Base-by-base conservation (phyloP, 441 rosid species). In the Syzygium malaccense region DNA sequence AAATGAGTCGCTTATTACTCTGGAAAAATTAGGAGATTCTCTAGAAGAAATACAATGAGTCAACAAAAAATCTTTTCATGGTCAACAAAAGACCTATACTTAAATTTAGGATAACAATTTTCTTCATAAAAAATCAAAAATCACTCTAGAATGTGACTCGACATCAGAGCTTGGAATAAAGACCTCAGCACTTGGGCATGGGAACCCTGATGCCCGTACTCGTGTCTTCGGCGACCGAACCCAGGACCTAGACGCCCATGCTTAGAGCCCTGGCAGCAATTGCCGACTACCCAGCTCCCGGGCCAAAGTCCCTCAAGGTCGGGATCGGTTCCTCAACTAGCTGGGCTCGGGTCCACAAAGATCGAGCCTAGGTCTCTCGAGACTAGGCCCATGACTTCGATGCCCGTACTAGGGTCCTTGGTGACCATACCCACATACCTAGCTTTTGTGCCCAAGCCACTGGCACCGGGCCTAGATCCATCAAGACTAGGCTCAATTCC, bases 141-240 rank as follows among this genome's bases (percentile, higher is more conserved):
- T n/a, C 23, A 64, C 14, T 64, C 7, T 7, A 30, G 20, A 64
- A 64, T 64, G 30, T 64, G 37, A 30, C 23, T 8, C 30, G 37
- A 64, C 23, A 64, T 64, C 0, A 8, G 23, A 64, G 23, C 30
- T 64, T 30, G 41, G 41, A 64, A 30, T 1, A 64, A 64, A 64
- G 30, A 30, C 37, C 75, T 30, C 23, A 0, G 17, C 1, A 20
- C 37, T 64, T 64, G 12, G 30, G 75, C 75, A 64, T 0, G 1
- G 1, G 6, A 30, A 30, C 75, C 20, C 8, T 17, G 1, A 30
- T 30, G 18, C 6, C 5, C 17, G 8, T 9, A 15, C 41, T 8
- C 3, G 0, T 1, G 45, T 32, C 13, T 66, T 66, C 1, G 4
- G 3, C 45, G 33, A n/a, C 14, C 0, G 14, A 7, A 4, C n/a